phyloP scores from a whole-genome alignment of 2,329 filamentous ascomycete species.

The Pyrenophora graminea region DNA sequence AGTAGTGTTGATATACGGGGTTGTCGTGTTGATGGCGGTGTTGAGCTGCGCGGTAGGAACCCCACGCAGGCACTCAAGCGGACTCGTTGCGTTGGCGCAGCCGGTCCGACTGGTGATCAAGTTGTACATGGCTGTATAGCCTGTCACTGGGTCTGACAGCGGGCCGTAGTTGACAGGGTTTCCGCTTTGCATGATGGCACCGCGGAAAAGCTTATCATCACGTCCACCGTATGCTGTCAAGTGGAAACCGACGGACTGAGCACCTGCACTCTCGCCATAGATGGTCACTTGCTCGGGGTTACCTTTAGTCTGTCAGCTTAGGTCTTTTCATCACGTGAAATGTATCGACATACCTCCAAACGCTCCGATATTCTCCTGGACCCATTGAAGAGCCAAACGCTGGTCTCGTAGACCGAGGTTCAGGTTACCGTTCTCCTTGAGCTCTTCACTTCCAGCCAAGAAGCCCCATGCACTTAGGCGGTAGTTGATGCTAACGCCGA shows the following conservation, averaged over 20 bases:
- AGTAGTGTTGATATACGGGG: slow-evolving; percentile 28
- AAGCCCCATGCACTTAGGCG: slow-evolving; percentile 68
- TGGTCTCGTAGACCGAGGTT: slow-evolving; percentile 54
- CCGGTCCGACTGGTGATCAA: slow-evolving; percentile 24
- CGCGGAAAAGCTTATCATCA: slow-evolving; percentile 54
- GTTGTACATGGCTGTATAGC: slow-evolving; percentile 26
- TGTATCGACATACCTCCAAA: slow-evolving; percentile 48
- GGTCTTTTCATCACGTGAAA: slow-evolving; percentile 27
- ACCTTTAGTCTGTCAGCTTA: slow-evolving; percentile 39
- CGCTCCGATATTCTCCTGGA: slow-evolving; percentile 49
- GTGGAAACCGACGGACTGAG: slow-evolving; percentile 50
- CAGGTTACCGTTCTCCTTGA: slow-evolving; percentile 50
- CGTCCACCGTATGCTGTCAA: slow-evolving; percentile 54
- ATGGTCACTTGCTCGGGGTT: slow-evolving; percentile 51
- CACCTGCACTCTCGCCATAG: slow-evolving; percentile 53
- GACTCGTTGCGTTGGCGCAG: slow-evolving; percentile 32
- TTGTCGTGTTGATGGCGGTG: slow-evolving; percentile 54
- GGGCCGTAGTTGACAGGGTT: slow-evolving; percentile 42
- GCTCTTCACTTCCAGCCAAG: slow-evolving; percentile 51
- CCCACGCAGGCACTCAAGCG: slow-evolving; percentile 58
- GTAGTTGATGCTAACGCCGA: slow-evolving; percentile 54
- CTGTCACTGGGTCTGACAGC: slow-evolving; percentile 20
- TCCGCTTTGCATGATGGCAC: slow-evolving; percentile 53
- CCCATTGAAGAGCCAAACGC: slow-evolving; percentile 52
- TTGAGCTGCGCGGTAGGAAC: slow-evolving; percentile 65